Evolutionary conservation across 371 early-diverging fungal genomes (phyloP), one percentile per base, ranked within the genome.

Genomic region (Mortierella sp.): DNA sequence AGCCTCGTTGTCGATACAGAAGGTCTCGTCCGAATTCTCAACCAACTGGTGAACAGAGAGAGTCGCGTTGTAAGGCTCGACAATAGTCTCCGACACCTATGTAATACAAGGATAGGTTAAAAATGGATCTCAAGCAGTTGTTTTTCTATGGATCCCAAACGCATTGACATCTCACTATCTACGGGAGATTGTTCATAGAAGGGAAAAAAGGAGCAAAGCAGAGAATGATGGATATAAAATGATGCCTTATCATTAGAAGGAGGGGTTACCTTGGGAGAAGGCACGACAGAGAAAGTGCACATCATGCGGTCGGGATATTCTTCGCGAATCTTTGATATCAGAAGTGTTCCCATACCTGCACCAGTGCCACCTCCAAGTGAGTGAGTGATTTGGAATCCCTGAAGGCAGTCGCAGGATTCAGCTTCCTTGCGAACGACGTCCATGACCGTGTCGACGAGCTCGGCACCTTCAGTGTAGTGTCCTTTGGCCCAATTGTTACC

Each of bases 401-500:
- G 98, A 34, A 96, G 86, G 80, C 92, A 92, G 80, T 96, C 96
- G 70, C 93, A 92, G 72, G 84, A 84, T 72, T 96, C 98, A 47
- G 95, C 94, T 81, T 96, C 95, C 81, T 93, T 93, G 69, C 96
- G 90, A 31, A 97, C 91, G 56, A 93, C 89, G 62, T 97, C 98
- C 80, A 97, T 85, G 50, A 97, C 94, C 27, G 87, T 83, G 71
- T 97, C 96, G 48, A 95, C 92, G 9, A 97, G 82, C 82, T 97
- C 98, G 48, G 96, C 96, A 65, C 97, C 97, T 84, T 96, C 96
- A 49, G 97, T 97, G 89, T 97, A 97, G 83, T 94, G 94, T 47
- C 98, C 98, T 82, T 94, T 95, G 57, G 98, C 98, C 96, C 96
- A 97, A 88, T 95, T 95, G 89, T 97, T 97, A 71, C 96, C 98